phyloP scores from a whole-genome alignment of 768 basidiomycete genomes.

The Boletus subcaerulescens region DNA sequence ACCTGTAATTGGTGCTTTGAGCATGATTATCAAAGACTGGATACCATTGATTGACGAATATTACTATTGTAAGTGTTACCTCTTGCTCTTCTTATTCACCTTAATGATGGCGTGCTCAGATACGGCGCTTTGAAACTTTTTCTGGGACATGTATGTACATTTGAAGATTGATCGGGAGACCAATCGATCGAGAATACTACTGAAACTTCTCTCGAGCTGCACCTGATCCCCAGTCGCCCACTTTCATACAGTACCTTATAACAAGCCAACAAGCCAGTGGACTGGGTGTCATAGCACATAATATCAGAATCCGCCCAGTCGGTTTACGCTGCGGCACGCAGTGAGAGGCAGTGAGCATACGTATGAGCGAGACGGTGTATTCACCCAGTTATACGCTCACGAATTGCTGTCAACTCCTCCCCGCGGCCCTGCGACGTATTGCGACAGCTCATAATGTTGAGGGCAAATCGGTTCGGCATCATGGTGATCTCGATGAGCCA shows the following conservation, averaged over 20 bases:
- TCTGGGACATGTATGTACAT: conserved; percentile 4
- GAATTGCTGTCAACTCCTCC: no score
- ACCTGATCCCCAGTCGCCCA: not conserved
- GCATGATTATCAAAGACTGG: conserved; percentile 78
- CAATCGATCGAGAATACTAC: not conserved
- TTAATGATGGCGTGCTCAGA: conserved; percentile 26
- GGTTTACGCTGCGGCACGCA: no score
- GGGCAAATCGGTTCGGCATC: no score
- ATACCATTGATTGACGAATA: conserved; percentile 87
- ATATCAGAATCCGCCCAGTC: not conserved
- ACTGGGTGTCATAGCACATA: not conserved
- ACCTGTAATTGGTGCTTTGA: conserved; percentile 66
- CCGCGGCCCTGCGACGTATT: no score
- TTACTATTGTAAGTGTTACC: conserved; percentile 72
- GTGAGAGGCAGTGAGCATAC: conserved; percentile 1
- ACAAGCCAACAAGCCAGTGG: not conserved
- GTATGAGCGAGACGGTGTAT: not conserved
- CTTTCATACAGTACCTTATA: not conserved
- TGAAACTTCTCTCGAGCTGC: not conserved
- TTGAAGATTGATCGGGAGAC: not conserved
- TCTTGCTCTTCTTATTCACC: not conserved
- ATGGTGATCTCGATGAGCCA: no score
- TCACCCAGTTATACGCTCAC: not conserved
- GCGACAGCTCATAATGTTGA: no score
- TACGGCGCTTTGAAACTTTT: conserved; percentile 41